Conservation (phyloP, 169 alveolate genomes). For the Blepharisma undulans region DNA sequence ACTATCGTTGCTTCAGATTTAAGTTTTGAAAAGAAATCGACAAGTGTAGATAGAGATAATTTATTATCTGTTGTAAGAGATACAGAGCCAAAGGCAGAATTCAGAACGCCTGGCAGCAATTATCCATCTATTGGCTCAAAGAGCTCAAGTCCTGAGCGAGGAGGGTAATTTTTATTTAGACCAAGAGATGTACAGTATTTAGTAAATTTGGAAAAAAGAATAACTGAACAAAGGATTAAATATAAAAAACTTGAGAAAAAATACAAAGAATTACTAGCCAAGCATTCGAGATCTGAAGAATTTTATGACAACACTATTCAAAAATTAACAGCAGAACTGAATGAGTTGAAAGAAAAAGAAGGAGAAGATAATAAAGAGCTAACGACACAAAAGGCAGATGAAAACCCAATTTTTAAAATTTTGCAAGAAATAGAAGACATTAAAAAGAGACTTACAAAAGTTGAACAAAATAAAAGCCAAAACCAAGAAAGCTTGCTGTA, state of each 20-base stretch:
- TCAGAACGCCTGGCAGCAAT: not conserved
- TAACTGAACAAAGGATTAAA: not conserved
- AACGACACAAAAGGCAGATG: not conserved
- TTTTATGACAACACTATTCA: not conserved
- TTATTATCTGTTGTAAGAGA: not conserved
- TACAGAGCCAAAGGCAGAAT: not conserved
- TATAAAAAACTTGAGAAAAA: not conserved
- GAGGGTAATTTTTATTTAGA: not conserved
- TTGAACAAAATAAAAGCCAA: not conserved
- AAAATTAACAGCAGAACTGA: not conserved
- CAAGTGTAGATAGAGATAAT: not conserved
- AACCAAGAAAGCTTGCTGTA: not conserved
- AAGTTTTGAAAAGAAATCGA: not conserved
- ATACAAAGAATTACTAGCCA: not conserved
- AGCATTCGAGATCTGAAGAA: not conserved
- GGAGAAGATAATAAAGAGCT: not conserved
- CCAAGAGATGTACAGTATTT: not conserved
- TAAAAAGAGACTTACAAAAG: not conserved
- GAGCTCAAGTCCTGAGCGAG: not conserved
- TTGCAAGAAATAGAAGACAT: not conserved
- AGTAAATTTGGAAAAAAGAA: not conserved
- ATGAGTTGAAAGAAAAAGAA: not conserved
- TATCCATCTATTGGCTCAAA: not conserved
- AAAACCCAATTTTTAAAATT: not conserved
- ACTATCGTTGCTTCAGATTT: not conserved